Conservation (phyloP, 2,329 filamentous ascomycete species). For the Hirsutella rhossiliensis region DNA sequence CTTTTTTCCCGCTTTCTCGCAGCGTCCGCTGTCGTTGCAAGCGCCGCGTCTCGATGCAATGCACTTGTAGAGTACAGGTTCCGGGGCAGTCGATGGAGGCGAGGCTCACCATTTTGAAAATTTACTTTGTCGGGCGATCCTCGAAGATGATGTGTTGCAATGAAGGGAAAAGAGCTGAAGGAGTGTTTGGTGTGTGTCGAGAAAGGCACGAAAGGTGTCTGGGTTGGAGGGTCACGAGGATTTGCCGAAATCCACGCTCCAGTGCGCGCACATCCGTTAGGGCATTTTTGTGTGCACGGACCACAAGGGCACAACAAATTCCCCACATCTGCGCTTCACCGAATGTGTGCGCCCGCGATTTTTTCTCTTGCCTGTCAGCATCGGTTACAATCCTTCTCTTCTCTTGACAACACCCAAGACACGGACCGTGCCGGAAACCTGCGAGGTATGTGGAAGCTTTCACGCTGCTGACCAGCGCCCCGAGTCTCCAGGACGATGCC, state of each 20-base stretch:
- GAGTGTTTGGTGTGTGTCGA: conserved; percentile 3
- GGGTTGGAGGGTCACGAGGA: conserved; percentile 18
- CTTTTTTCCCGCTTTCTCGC: background rate
- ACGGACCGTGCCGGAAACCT: background rate
- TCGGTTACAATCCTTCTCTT: background rate
- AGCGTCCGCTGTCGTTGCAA: background rate
- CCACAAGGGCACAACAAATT: conserved; percentile 26
- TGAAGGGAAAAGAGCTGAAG: conserved; percentile 10
- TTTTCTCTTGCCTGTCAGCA: conserved; percentile 5
- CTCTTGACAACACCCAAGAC: background rate
- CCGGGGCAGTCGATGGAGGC: background rate
- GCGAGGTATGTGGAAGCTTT: conserved; percentile 31
- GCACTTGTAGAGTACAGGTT: background rate
- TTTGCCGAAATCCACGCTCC: conserved; percentile 23
- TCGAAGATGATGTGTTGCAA: conserved; percentile 44
- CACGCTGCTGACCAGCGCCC: conserved; percentile 14
- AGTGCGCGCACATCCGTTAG: conserved; percentile 23
- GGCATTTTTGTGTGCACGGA: conserved; percentile 31
- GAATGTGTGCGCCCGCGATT: conserved; percentile 1
- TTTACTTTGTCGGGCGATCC: conserved; percentile 51
- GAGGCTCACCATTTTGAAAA: conserved; percentile 48
- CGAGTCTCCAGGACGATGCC: conserved; percentile 26
- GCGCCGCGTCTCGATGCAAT: background rate
- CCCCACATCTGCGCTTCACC: background rate
- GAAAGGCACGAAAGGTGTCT: conserved; percentile 12